Evolutionary conservation across 2,329 filamentous ascomycete genomes (phyloP).

Genomic region (Ambrosiella cleistominuta): DNA sequence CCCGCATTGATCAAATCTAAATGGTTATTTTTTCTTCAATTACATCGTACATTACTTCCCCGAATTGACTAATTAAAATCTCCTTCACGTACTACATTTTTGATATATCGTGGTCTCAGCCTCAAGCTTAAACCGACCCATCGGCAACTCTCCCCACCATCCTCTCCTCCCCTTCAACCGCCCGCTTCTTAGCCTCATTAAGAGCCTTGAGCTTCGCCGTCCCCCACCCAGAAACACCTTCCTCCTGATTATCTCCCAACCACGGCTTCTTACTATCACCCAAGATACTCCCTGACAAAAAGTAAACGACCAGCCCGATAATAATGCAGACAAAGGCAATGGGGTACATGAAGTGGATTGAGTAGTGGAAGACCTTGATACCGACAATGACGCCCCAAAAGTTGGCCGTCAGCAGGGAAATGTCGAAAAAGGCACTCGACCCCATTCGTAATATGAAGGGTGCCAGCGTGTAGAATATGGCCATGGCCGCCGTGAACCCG

Average conservation of each 20-base stretch:
- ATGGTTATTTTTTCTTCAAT: too few relatives aligned
- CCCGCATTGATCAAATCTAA: too few relatives aligned
- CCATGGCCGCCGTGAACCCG: constrained; percentile 75
- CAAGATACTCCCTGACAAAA: constrained; percentile 61
- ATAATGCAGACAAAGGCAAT: constrained; percentile 91
- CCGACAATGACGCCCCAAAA: constrained; percentile 97
- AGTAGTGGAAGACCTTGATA: constrained; percentile 63
- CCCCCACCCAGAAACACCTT: constrained; percentile 60
- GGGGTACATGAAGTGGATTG: constrained; percentile 80
- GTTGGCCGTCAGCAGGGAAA: constrained; percentile 80
- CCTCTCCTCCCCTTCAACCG: constrained; percentile 1
- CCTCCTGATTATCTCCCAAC: constrained; percentile 75
- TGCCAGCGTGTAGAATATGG: constrained; percentile 72
- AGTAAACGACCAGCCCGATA: constrained; percentile 70
- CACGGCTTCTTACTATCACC: constrained; percentile 91
- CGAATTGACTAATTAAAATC: neutral
- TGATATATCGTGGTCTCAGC: neutral
- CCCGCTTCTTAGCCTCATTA: constrained; percentile 27
- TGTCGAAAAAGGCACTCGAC: constrained; percentile 89
- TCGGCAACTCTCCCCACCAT: neutral
- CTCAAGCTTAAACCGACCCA: neutral
- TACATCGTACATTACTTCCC: too few relatives aligned
- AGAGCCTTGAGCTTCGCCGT: constrained; percentile 67
- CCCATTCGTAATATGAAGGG: constrained; percentile 81
- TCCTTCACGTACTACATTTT: neutral